Evolutionary conservation across 805 yeast species (phyloP).

Genomic region (Kodamaea lidongshanica): DNA sequence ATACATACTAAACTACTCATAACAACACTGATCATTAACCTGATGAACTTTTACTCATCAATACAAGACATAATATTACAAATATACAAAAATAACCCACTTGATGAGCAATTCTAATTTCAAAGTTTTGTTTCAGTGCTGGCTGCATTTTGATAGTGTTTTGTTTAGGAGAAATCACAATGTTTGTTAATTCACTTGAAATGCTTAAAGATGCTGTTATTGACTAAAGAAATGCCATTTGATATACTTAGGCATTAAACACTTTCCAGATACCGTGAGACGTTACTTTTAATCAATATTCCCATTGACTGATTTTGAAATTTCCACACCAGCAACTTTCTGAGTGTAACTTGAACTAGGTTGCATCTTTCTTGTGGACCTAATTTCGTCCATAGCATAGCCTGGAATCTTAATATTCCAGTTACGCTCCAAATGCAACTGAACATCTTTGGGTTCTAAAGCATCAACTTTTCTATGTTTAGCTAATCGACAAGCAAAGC

Average conservation of each 20-base stretch:
- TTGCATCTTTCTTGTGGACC: conserved; percentile 67
- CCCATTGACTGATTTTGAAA: conserved; percentile 55
- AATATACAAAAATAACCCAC: too few species aligned
- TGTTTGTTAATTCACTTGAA: too few species aligned
- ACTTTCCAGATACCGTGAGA: background rate
- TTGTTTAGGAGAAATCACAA: too few species aligned
- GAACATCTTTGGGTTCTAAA: conserved; percentile 83
- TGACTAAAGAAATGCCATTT: too few species aligned
- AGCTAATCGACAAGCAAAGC: conserved; percentile 91
- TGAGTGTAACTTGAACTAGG: conserved; percentile 60
- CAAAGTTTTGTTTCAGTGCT: too few species aligned
- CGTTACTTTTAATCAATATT: conserved; percentile 30
- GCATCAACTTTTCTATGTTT: conserved; percentile 88
- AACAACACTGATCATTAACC: too few species aligned
- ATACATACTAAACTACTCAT: too few species aligned
- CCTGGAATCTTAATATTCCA: conserved; percentile 97
- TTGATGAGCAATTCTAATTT: too few species aligned
- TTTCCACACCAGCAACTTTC: conserved; percentile 62
- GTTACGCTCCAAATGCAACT: conserved; percentile 82
- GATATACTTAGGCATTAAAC: conserved; percentile 1
- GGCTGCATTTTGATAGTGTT: too few species aligned
- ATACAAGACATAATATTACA: too few species aligned
- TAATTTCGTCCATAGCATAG: conserved; percentile 81
- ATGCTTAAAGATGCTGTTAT: too few species aligned
- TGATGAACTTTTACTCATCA: too few species aligned